These are phyloP conservation scores for Coemansia sp. DNA, from an alignment of 192 early-diverging fungal genomes.

Conservation along the genomic window DNA sequence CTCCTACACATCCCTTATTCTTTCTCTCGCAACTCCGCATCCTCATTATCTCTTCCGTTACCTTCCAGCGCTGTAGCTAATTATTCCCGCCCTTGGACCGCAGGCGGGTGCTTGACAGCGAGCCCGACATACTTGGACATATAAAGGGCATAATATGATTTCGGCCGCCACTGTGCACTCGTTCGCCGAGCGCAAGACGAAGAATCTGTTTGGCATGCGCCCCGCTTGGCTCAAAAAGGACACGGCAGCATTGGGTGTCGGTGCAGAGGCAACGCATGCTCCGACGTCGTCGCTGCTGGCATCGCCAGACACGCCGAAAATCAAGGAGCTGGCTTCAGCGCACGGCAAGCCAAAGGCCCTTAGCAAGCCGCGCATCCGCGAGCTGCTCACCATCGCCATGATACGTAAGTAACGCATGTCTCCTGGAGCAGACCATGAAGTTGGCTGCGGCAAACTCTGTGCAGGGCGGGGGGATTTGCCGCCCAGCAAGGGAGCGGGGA, in stretches of 20 bases:
- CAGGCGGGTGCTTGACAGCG: too few species aligned
- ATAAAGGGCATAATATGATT: slow-evolving; percentile 21
- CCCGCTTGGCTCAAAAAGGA: slow-evolving; percentile 39
- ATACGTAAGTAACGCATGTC: slow-evolving; percentile 40
- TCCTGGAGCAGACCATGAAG: background rate
- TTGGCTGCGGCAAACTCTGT: too few species aligned
- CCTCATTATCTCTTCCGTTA: background rate
- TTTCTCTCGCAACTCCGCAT: background rate
- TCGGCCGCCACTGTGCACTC: slow-evolving; percentile 32
- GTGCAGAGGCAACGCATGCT: slow-evolving; percentile 3
- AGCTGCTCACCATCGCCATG: slow-evolving; percentile 41
- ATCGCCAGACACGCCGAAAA: slow-evolving; percentile 35
- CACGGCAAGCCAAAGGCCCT: slow-evolving; percentile 38
- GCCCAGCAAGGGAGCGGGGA: too few species aligned
- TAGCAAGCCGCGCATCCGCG: slow-evolving; percentile 39
- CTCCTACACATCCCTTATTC: background rate
- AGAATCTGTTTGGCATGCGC: slow-evolving; percentile 46
- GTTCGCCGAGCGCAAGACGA: slow-evolving; percentile 42
- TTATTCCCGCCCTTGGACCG: too few species aligned
- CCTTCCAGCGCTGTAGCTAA: background rate
- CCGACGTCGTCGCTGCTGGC: slow-evolving; percentile 1
- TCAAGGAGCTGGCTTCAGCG: slow-evolving; percentile 27
- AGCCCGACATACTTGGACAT: too few species aligned
- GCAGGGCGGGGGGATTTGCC: background rate
- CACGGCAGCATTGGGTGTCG: slow-evolving; percentile 3